A percentile compares a stretch with the other conserved stretches of the same genome.
Conservation (phyloP, 2,329 filamentous ascomycete species). For the Colletotrichum sp. region DNA sequence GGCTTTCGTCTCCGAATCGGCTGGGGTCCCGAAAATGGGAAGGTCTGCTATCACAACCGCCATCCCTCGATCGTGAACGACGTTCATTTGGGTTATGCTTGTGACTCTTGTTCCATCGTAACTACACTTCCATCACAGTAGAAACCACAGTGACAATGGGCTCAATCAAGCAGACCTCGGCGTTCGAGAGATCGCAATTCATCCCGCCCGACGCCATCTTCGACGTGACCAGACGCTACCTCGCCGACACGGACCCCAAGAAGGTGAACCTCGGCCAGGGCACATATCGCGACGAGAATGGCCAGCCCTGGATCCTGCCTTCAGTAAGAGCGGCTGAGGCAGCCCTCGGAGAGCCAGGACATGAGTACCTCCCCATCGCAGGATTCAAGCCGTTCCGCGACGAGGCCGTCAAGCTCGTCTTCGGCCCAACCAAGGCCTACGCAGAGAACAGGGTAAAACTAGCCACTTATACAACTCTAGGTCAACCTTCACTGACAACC, state of each 20-base stretch:
- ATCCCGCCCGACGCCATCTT: constrained; percentile 38
- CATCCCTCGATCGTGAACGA: background rate
- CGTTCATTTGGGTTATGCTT: background rate
- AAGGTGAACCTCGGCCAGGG: constrained; percentile 46
- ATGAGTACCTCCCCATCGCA: constrained; percentile 44
- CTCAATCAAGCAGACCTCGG: constrained; percentile 4
- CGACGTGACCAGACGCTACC: constrained; percentile 36
- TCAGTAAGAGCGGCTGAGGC: constrained; percentile 34
- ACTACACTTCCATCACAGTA: background rate
- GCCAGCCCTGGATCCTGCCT: constrained; percentile 42
- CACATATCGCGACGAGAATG: constrained; percentile 42
- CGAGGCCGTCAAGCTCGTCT: constrained; percentile 34
- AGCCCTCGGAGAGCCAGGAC: constrained; percentile 25
- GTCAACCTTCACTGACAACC: background rate
- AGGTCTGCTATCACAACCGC: background rate
- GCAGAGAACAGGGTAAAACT: constrained; percentile 30
- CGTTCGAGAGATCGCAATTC: constrained; percentile 27
- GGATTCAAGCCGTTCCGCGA: constrained; percentile 37
- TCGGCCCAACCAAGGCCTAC: constrained; percentile 29
- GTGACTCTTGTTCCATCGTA: background rate
- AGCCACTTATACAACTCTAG: constrained; percentile 35
- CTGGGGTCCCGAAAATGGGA: background rate
- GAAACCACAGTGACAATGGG: background rate
- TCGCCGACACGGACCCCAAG: constrained; percentile 30
- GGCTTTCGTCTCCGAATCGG: constrained; percentile 13